These are phyloP conservation scores for Calonectria montana DNA, from an alignment of 2,329 filamentous ascomycete genomes.

Conservation along the genomic window DNA sequence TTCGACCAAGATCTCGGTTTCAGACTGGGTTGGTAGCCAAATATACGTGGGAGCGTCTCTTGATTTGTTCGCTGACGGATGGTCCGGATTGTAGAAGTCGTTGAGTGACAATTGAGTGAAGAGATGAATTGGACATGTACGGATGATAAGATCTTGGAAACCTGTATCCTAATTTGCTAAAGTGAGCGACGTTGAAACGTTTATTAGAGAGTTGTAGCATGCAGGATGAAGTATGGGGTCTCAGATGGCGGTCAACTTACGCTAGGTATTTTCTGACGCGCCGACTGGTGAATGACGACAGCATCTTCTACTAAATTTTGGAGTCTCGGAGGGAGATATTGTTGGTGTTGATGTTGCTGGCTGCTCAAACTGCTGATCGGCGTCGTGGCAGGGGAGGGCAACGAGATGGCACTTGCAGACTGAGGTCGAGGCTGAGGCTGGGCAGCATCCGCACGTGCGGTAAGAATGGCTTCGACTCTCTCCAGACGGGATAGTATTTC, in stretches of 20 bases:
- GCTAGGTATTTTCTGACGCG: constrained; percentile 40
- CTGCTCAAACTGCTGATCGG: not conserved
- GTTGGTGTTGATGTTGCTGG: not conserved
- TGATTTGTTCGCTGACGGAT: constrained; percentile 24
- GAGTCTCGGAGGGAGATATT: constrained; percentile 43
- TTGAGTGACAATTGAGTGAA: constrained; percentile 45
- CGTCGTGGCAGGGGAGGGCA: not conserved
- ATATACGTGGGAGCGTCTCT: constrained; percentile 46
- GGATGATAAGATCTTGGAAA: constrained; percentile 42
- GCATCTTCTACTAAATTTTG: constrained; percentile 50
- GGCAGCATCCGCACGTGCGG: constrained; percentile 23
- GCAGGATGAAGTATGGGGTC: not conserved
- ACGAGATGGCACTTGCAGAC: not conserved
- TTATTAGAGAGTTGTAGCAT: not conserved
- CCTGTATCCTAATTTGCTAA: not conserved
- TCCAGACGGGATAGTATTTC: constrained; percentile 40
- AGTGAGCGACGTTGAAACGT: not conserved
- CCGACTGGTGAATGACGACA: constrained; percentile 47
- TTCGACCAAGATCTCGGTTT: constrained; percentile 43
- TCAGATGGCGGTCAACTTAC: constrained; percentile 33
- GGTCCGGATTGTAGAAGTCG: constrained; percentile 39
- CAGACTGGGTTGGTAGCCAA: constrained; percentile 48
- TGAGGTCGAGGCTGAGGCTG: constrained; percentile 20
- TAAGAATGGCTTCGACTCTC: constrained; percentile 41
- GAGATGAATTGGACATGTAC: constrained; percentile 48